Evolutionary conservation across 345 rosid species (phyloP), one percentile per base, ranked within the genome.

Genomic region (Diplotaxis tenuifolia): DNA sequence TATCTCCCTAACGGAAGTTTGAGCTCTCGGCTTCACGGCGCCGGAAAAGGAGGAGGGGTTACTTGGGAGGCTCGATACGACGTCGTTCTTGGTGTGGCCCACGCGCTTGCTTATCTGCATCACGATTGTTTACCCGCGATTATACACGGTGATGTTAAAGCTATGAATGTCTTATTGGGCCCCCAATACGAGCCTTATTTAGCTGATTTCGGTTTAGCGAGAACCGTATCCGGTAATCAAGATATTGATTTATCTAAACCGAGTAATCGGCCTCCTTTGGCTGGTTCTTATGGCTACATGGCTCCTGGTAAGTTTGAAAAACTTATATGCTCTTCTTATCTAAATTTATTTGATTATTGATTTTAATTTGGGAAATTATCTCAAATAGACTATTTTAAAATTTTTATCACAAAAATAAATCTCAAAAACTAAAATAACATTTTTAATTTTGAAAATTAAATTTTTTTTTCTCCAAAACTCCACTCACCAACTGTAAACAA

Each of bases 211-310:
- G 98, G 98, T 57, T 82, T 93, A 12, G 94, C 97, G 0, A 65
- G 88, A 73, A 71, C 86, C 71, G 86, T 91, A 0, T 34, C 78
- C 32, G 31, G 67, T 36, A 38, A 67, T 59, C 42, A 40, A 21
- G 87, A 85, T 58, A 87, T 58, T 0, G 74, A 77, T 6, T 73
- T 75, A 28, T 75, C 93, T 0, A 79, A 86, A 58, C 81, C 87
- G 0, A 83, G 82, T 85, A 91, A 27, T 75, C 70, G 79, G 14
- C 65, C 70, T 91, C 50, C 56, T 0, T 25, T 75, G 18, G 98
- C 90, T 2, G 97, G 98, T 20, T 93, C 98, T 34, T 89, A 86
- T 14, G 98, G 98, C 40, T 93, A 93, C 93, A 89, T 93, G 28
- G 98, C 98, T 9, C 98, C 98, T 0, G 98, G 98, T 84, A 70